Base-by-base conservation (phyloP, 2,329 filamentous ascomycete genomes). In the Kalmusia sp. region DNA sequence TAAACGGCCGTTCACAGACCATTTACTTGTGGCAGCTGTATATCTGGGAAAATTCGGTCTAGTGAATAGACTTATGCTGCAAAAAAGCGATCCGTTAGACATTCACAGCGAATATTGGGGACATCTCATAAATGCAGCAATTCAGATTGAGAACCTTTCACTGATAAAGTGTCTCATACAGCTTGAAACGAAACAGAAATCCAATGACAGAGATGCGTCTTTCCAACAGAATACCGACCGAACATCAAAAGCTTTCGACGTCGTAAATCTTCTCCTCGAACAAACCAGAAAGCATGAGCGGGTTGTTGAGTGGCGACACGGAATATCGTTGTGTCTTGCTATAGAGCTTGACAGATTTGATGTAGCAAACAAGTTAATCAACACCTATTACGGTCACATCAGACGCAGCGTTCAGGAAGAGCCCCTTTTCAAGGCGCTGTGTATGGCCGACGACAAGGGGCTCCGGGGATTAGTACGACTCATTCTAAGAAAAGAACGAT, bases 21-120 rank as follows among this genome's bases (percentile, higher is more conserved):
- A 35, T 25, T 25, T 46, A n/a, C 31, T 51, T 12, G 22, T 51
- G 25, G 40, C 40, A 27, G 49, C 49, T 17, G 40, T 51, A 7
- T 46, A 46, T 19, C 33, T 39, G n/a, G 27, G 37, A 2, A 43
- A 24, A 11, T 3, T 19, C 15, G 11, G 19, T 15, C 14, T 48
- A 7, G n/a, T 48, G 9, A 15, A 35, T n/a, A 38, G n/a, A 27
- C 6, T 30, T 48, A 15, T 17, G 7, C 17, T 6, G 33, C 14
- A 7, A 19, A 19, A n/a, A n/a, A n/a, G n/a, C n/a, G 33, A 37
- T 37, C 6, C 15, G 7, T 37, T n/a, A 37, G 17, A n/a, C 7
- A n/a, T 19, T 6, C 15, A 19, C 14, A 37, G 33, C 33, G 15
- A 37, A 7, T 7, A 9, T 19, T 37, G 33, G 33, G 7, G 6